Conservation (phyloP, 306 rosid genomes). For the Casuarina equisetifolia region DNA sequence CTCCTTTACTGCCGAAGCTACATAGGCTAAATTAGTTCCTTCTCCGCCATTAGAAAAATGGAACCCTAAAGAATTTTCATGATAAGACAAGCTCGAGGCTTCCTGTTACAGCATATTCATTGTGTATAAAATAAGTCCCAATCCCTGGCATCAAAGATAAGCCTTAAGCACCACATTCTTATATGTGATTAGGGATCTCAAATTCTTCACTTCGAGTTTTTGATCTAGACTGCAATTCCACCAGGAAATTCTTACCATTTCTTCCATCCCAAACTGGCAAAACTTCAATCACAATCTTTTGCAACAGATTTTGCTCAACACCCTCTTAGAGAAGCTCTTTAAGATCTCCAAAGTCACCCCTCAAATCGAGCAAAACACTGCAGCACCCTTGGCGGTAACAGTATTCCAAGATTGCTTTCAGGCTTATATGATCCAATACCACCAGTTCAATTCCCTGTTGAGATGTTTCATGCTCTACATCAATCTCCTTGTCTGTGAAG, state of each 20-base stretch:
- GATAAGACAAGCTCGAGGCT: not conserved
- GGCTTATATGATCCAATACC: constrained; percentile 32
- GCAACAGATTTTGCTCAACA: constrained; percentile 42
- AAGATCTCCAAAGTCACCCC: constrained; percentile 28
- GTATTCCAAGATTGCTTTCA: no score
- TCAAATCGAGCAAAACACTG: constrained; percentile 67
- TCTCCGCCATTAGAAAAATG: not conserved
- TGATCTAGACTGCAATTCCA: constrained; percentile 35
- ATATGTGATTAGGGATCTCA: constrained; percentile 43
- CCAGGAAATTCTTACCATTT: constrained; percentile 26
- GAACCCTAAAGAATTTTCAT: not conserved
- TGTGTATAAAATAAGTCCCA: not conserved
- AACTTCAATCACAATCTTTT: constrained; percentile 62
- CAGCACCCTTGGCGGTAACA: constrained; percentile 54
- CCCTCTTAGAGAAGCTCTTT: no score
- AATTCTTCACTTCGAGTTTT: constrained; percentile 42
- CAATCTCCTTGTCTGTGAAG: constrained; percentile 38
- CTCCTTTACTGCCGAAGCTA: not conserved
- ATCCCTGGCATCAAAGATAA: constrained; percentile 1
- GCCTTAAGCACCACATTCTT: constrained; percentile 63
- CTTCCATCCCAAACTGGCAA: constrained; percentile 68
- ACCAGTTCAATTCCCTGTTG: constrained; percentile 55
- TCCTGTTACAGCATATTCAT: not conserved
- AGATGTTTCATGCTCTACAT: constrained; percentile 20
- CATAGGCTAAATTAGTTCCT: not conserved